Evolutionary conservation across 2,329 filamentous ascomycete species (phyloP).

Genomic region (Calonectria ilicicola): DNA sequence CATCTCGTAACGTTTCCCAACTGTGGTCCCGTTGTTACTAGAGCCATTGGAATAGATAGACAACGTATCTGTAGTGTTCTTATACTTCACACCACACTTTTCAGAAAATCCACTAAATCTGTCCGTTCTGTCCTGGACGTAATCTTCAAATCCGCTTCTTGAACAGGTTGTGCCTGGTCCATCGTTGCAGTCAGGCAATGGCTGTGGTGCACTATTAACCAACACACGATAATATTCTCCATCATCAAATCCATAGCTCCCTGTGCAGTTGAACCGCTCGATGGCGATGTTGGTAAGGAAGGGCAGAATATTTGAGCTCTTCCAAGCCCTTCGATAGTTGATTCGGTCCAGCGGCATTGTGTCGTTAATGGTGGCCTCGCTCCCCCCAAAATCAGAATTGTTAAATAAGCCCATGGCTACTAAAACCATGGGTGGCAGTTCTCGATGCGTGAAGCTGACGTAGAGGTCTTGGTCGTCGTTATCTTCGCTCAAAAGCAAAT

Average conservation of each 20-base stretch:
- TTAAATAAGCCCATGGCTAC: constrained; percentile 79
- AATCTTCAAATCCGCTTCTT: constrained; percentile 31
- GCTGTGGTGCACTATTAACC: constrained; percentile 39
- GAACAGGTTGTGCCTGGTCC: constrained; percentile 38
- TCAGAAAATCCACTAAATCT: constrained; percentile 37
- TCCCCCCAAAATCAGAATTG: constrained; percentile 67
- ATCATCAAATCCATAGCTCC: constrained; percentile 61
- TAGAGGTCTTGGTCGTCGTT: constrained; percentile 67
- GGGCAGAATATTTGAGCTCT: constrained; percentile 71
- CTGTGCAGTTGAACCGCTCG: constrained; percentile 71
- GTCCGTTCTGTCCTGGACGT: constrained; percentile 29
- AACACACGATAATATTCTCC: constrained; percentile 40
- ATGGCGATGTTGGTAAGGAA: constrained; percentile 76
- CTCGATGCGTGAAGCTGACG: constrained; percentile 77
- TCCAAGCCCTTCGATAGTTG: constrained; percentile 74
- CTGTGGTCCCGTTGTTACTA: background rate
- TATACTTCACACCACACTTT: constrained; percentile 37
- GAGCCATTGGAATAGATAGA: constrained; percentile 32
- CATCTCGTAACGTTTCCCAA: background rate
- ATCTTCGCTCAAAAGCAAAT: constrained; percentile 56
- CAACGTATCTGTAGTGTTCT: constrained; percentile 36
- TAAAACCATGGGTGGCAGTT: constrained; percentile 74
- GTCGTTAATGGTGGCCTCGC: constrained; percentile 63
- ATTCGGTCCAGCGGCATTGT: constrained; percentile 74
- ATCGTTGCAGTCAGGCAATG: constrained; percentile 30